Percentiles rank a stretch among this genome's conserved stretches.
These are phyloP conservation scores for Trichoderma pleuroti DNA, from an alignment of 2,329 filamentous ascomycete species.

Conservation along the genomic window DNA sequence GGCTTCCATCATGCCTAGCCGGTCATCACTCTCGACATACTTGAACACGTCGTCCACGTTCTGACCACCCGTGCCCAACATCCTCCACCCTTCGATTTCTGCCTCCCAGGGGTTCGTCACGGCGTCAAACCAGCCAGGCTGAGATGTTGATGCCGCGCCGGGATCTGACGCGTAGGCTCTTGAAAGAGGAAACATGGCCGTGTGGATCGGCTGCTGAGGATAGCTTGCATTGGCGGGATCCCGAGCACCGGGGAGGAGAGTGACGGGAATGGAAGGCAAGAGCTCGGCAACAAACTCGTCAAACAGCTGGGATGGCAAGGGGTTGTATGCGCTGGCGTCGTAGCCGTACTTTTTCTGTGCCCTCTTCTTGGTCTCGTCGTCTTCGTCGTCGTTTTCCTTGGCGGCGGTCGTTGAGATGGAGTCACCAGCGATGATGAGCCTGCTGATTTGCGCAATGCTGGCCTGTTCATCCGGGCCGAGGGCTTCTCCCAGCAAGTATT, in stretches of 20 bases:
- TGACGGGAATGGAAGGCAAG: slow-evolving; percentile 82
- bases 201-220: slow-evolving; percentile 89
- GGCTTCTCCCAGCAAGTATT: slow-evolving; percentile 84
- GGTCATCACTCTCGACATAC: slow-evolving; percentile 75
- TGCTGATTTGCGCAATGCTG: slow-evolving; percentile 65
- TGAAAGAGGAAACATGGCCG: slow-evolving; percentile 80
- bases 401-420: slow-evolving; percentile 67
- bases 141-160: slow-evolving; percentile 26
- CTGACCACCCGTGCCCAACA: slow-evolving; percentile 85
- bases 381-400: slow-evolving; percentile 35
- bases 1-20: slow-evolving; percentile 87
- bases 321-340: slow-evolving; percentile 83
- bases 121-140: slow-evolving; percentile 74
- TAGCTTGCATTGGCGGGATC: slow-evolving; percentile 89
- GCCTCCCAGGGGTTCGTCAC: slow-evolving; percentile 94
- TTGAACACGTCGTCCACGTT: slow-evolving; percentile 92
- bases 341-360: slow-evolving; percentile 84
- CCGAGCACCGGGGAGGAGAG: slow-evolving; percentile 75
- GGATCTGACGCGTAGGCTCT: slow-evolving; percentile 61
- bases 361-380: slow-evolving; percentile 39
- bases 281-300: slow-evolving; percentile 79
- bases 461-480: slow-evolving; percentile 58
- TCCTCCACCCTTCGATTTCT: slow-evolving; percentile 83
- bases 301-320: slow-evolving; percentile 75
- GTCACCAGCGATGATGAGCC: slow-evolving; percentile 88